These are phyloP conservation scores for Boletus reticulatus DNA, from an alignment of 768 basidiomycete species.

Conservation along the genomic window DNA sequence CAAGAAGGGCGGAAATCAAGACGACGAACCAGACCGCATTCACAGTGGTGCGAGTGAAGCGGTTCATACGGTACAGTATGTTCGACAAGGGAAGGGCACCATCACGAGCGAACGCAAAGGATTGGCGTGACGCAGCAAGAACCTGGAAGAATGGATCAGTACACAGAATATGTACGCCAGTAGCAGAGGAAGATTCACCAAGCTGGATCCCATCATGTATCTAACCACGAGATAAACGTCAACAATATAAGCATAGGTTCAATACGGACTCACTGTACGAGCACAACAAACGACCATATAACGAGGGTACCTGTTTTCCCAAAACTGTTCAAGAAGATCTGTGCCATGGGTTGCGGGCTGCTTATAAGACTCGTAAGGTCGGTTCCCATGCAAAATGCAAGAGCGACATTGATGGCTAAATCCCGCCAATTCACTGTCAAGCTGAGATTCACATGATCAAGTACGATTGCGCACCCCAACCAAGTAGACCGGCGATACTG, in stretches of 20 bases:
- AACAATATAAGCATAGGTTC: background rate
- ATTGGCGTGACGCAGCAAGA: conserved; percentile 53
- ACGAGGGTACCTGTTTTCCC: conserved; percentile 43
- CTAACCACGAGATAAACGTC: conserved; percentile 13
- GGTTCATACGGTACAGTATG: conserved; percentile 54
- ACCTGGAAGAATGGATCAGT: conserved; percentile 29
- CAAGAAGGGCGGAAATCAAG: conserved; percentile 41
- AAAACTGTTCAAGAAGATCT: conserved; percentile 41
- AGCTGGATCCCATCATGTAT: conserved; percentile 51
- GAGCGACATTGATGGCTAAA: conserved; percentile 48
- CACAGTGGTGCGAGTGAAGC: conserved; percentile 50
- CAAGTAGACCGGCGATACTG: conserved; percentile 43
- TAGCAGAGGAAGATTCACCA: conserved; percentile 27
- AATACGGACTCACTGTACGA: conserved; percentile 40
- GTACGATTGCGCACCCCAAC: conserved; percentile 36
- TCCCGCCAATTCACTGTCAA: background rate
- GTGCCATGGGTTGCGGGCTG: conserved; percentile 48
- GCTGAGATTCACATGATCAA: background rate
- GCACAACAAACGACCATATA: conserved; percentile 53
- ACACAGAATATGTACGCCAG: background rate
- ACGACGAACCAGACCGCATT: conserved; percentile 58
- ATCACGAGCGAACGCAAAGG: conserved; percentile 58
- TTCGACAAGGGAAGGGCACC: conserved; percentile 59
- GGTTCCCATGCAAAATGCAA: conserved; percentile 59
- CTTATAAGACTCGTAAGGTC: conserved; percentile 42